Evolutionary conservation across 140 eudicot genomes (phyloP).

Genomic region (Eryngium alpinum): DNA sequence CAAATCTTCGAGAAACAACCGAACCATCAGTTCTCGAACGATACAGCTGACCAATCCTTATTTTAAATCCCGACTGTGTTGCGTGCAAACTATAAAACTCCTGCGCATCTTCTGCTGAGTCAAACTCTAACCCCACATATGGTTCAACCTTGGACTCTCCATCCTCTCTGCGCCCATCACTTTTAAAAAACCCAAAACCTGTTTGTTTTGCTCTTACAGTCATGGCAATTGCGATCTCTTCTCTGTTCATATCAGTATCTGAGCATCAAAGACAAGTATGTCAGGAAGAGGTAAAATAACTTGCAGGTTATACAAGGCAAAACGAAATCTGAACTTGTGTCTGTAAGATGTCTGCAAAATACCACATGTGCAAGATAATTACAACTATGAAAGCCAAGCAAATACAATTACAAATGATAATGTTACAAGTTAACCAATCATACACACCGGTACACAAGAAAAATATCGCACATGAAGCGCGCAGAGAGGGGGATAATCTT

Average conservation of each 20-base stretch:
- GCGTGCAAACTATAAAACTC: conserved; percentile 9
- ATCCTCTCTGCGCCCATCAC: conserved; percentile 8
- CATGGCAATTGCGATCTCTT: conserved; percentile 2
- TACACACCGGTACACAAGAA: no score
- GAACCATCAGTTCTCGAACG: conserved; percentile 8
- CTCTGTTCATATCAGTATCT: conserved; percentile 8
- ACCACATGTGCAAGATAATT: no score
- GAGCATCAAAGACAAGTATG: not conserved
- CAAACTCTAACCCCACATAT: conserved; percentile 16
- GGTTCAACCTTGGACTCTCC: conserved; percentile 1
- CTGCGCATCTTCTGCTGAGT: conserved; percentile 16
- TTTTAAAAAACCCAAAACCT: not conserved
- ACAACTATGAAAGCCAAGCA: no score
- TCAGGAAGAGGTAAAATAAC: not conserved
- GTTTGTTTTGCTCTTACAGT: conserved; percentile 7
- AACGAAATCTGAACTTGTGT: not conserved
- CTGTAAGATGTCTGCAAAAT: not conserved
- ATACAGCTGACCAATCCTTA: conserved; percentile 15
- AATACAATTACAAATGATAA: no score
- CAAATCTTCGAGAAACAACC: conserved; percentile 15
- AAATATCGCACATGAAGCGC: no score
- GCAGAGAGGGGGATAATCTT: no score
- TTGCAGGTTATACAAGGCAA: not conserved
- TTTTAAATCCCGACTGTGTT: conserved; percentile 1
- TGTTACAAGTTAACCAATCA: no score